A percentile compares a stretch with the other conserved stretches of the same genome.
Conservation (phyloP, 2,329 filamentous ascomycete genomes). For the Pyricularia pennisetigena region DNA sequence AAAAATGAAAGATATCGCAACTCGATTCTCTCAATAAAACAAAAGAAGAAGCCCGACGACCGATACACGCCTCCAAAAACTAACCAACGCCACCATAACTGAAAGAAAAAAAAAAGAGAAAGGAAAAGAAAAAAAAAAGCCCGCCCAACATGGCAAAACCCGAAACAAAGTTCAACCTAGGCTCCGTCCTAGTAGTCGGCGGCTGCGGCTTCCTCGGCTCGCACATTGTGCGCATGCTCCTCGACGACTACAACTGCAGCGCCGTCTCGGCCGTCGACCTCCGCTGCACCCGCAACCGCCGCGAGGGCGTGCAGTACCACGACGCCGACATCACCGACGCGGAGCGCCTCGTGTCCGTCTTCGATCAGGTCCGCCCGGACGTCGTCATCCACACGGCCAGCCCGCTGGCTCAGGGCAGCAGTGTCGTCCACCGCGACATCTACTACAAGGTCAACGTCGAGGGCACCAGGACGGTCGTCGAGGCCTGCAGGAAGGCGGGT, state of each 20-base stretch:
- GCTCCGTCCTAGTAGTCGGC: conserved; percentile 68
- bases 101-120: not conserved
- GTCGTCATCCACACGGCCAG: conserved; percentile 89
- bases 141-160: conserved; percentile 3
- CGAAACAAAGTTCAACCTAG: conserved; percentile 35
- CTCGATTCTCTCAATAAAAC: not conserved
- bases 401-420: conserved; percentile 45
- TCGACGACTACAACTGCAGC: conserved; percentile 46
- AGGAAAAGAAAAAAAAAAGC: not conserved
- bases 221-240: conserved; percentile 67
- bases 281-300: conserved; percentile 60
- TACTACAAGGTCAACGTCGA: conserved; percentile 81
- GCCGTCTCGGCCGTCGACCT: conserved; percentile 65
- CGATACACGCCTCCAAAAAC: not conserved
- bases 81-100: not conserved
- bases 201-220: conserved; percentile 79
- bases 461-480: conserved; percentile 70
- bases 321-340: conserved; percentile 70
- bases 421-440: conserved; percentile 45
- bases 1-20: too few relatives aligned
- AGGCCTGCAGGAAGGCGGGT: conserved; percentile 57
- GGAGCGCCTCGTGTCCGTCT: conserved; percentile 48
- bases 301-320: conserved; percentile 53
- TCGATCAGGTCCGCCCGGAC: conserved; percentile 60
- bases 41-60: not conserved